Percentiles rank a stretch among this genome's conserved stretches.
Conservation (phyloP, 2,329 filamentous ascomycete species). For the Aspergillus flavus region DNA sequence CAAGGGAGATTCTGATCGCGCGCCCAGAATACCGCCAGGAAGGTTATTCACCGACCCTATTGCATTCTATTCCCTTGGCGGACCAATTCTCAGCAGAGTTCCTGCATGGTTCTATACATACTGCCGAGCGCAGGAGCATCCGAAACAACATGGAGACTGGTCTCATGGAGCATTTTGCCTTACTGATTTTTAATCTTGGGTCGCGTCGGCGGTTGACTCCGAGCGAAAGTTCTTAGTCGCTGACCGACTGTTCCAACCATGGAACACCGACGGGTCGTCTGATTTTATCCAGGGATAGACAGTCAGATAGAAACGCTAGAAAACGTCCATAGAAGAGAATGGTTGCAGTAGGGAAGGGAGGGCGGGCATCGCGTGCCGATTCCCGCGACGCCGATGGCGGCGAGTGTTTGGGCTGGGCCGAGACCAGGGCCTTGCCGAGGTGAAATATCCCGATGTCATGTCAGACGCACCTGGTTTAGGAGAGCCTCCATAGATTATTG, state of each 20-base stretch:
- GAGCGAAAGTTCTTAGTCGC: background rate
- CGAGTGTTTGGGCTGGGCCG: conserved; percentile 18
- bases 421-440: conserved; percentile 8
- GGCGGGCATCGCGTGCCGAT: conserved; percentile 24
- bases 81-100: conserved; percentile 5
- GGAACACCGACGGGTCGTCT: conserved; percentile 7
- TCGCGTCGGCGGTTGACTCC: background rate
- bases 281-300: conserved; percentile 1
- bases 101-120: background rate
- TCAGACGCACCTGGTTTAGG: background rate
- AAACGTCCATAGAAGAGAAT: background rate
- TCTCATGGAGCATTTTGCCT: background rate
- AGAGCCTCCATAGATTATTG: background rate
- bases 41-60: conserved; percentile 3
- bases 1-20: background rate
- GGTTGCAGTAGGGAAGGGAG: background rate
- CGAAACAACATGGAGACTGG: conserved; percentile 3
- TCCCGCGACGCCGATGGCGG: conserved; percentile 20
- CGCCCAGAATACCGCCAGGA: background rate
- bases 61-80: conserved; percentile 7
- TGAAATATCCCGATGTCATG: conserved; percentile 9
- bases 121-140: background rate
- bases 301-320: background rate
- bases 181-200: background rate
- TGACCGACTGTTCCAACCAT: conserved; percentile 7